Base-by-base conservation (phyloP, 2,329 filamentous ascomycete species). In the Rhynchosporium secalis region DNA sequence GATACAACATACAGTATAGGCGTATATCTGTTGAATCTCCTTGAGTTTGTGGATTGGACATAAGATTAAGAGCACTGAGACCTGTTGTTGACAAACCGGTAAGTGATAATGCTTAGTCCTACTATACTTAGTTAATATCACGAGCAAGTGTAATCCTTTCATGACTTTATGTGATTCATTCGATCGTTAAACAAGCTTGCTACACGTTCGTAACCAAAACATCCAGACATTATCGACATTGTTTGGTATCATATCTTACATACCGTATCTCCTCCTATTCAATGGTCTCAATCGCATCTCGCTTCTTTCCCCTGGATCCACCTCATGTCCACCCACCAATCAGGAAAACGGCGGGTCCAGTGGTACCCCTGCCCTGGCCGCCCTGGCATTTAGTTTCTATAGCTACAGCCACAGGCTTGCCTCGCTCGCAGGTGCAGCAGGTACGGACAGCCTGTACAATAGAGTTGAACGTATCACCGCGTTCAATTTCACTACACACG, bases 401-500 rank as follows among this genome's bases (percentile, higher is more conserved):
- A 48, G 60, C 46, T 51, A 62, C 60, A 40, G 20, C 20, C 9
- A 29, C 38, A 15, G 28, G 20, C 20, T 20, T 20, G 20, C 56
- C 40, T 47, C 15, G 46, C 59, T 41, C 29, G 29, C 10, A 5
- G 20, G 40, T 41, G 10, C 9, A 10, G 40, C 15, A 5, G 3
- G 40, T 41, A 15, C 40, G 15, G 40, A 20, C 20, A 20, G 20
- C 20, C 20, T 20, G 20, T 20, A 20, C 20, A 20, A 20, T 20
- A 20, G 20, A 20, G 20, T 20, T 20, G 20, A 20, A 20, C 20
- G 20, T 20, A 51, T 45, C n/a, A 47, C 41, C 31, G 38, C 52
- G 52, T 57, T 46, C 54, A 54, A 61, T 62, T 58, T 62, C 54
- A 49, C 54, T 26, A 52, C 59, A 33, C 41, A 33, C 59, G 59